Evolutionary conservation across 352 stramenopile genomes (phyloP), one percentile per base, ranked within the genome.

Genomic region (Pythium pyrilobum): DNA sequence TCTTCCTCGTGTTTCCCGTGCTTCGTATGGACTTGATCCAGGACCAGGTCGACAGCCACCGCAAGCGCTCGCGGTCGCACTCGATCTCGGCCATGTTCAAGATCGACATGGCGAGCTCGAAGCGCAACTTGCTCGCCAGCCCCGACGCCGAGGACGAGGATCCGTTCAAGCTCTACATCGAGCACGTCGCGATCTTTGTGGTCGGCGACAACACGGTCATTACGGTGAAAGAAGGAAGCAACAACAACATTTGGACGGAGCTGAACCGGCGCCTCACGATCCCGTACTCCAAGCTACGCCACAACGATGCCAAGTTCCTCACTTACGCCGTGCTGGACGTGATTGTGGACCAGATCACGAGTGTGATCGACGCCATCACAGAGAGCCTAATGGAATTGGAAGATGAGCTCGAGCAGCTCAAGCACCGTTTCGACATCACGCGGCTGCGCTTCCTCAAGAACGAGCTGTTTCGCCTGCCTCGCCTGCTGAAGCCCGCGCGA

Each of bases 291-390:
- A 96, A 95, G 55, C 62, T 96, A 28, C 77, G 87, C 10, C 82
- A 95, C 58, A 94, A 94, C 52, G 78, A 88, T 48, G 85, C 83
- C 39, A 89, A 93, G 32, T 95, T 94, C 45, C 75, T 96, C 21
- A 74, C 87, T 6, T 95, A 96, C 58, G 73, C 79, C 2, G 77
- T 95, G 34, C 72, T 96, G 9, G 87, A 96, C 62, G 79, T 91
- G 56, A 85, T 93, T 40, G 83, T 95, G 3, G 85, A 96, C 58
- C 70, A 92, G 40, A 72, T 94, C 28, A 91, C 81, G 10, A 72
- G 55, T 39, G 81, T 90, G 12, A 76, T 92, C 13, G 82, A 91
- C 45, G 67, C 75, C 4, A 85, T 92, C 47, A 88, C 78, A 5
- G 77, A 89, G 48, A 87, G 66, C 41, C 59, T 92, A 13, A 87